A percentile compares a stretch with the other conserved stretches of the same genome.
Conservation (phyloP, 1,139 yeast species). For the Pichia norvegensis region DNA sequence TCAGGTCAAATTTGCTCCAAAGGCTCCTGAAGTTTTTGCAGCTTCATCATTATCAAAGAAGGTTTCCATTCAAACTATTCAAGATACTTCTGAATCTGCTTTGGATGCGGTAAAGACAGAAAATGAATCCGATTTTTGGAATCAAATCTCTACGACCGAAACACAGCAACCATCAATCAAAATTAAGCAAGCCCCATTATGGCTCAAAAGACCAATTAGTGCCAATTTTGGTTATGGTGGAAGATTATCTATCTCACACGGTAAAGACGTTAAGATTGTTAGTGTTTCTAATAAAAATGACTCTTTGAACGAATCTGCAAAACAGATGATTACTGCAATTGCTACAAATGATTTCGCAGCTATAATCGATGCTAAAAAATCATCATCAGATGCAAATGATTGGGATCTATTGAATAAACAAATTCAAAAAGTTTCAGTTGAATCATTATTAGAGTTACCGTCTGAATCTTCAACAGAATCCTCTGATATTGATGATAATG, state of each 20-base stretch:
- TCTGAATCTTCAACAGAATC: neutral
- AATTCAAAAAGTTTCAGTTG: conserved; percentile 25
- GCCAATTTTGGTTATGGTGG: conserved; percentile 94
- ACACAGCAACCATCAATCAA: conserved; percentile 66
- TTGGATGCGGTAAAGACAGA: conserved; percentile 33
- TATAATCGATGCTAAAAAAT: conserved; percentile 38
- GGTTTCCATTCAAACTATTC: conserved; percentile 75
- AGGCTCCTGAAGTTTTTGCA: conserved; percentile 85
- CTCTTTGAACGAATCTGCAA: conserved; percentile 36
- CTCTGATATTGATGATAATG: neutral
- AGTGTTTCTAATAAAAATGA: conserved; percentile 37
- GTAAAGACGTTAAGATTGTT: conserved; percentile 21
- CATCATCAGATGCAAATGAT: conserved; percentile 45
- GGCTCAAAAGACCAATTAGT: conserved; percentile 73
- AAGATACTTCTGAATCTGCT: conserved; percentile 63
- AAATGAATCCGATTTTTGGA: conserved; percentile 82
- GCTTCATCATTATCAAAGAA: conserved; percentile 91
- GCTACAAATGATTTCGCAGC: conserved; percentile 45
- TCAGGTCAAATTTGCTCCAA: conserved; percentile 78
- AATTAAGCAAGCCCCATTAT: conserved; percentile 74
- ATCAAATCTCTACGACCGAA: conserved; percentile 61
- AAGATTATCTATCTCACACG: conserved; percentile 56
- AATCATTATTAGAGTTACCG: conserved; percentile 6
- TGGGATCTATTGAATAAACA: conserved; percentile 68
- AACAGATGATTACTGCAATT: conserved; percentile 52